Evolutionary conservation across 2,329 filamentous ascomycete species (phyloP).

Genomic region (Penicillium sp.): DNA sequence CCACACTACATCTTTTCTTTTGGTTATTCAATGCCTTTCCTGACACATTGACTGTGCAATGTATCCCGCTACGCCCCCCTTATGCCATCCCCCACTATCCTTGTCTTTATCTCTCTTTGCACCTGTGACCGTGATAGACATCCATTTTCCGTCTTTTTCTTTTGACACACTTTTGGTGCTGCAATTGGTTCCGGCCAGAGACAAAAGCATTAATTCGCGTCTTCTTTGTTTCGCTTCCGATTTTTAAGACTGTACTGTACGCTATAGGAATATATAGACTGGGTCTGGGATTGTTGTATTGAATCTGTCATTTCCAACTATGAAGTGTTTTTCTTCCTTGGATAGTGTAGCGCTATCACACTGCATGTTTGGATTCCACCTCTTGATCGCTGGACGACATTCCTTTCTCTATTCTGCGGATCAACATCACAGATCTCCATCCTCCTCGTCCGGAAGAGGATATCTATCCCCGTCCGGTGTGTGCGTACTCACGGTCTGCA

Average conservation of each 20-base stretch:
- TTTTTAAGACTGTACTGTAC: constrained; percentile 23
- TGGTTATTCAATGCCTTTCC: constrained; percentile 4
- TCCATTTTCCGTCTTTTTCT: constrained; percentile 18
- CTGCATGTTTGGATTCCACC: neutral
- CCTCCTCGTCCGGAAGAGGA: neutral
- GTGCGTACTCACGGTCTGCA: neutral
- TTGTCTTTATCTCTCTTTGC: constrained; percentile 8
- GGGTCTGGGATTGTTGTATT: constrained; percentile 20
- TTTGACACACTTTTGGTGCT: constrained; percentile 17
- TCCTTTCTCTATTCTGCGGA: neutral
- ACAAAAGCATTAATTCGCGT: constrained; percentile 26
- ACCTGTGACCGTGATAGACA: constrained; percentile 22
- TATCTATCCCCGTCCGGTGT: no score
- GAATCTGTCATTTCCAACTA: constrained; percentile 10
- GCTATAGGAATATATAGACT: constrained; percentile 32
- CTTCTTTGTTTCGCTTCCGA: constrained; percentile 16
- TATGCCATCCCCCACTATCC: constrained; percentile 19
- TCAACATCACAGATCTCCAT: neutral
- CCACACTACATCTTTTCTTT: constrained; percentile 12
- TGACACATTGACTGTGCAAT: constrained; percentile 1
- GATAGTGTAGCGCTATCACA: neutral
- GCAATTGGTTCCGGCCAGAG: constrained; percentile 11
- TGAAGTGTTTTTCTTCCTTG: neutral
- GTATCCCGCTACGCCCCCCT: constrained; percentile 11
- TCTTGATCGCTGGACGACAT: neutral